Conservation (phyloP, 768 basidiomycete species). For the Pseudohyphozyma bogoriensis region DNA sequence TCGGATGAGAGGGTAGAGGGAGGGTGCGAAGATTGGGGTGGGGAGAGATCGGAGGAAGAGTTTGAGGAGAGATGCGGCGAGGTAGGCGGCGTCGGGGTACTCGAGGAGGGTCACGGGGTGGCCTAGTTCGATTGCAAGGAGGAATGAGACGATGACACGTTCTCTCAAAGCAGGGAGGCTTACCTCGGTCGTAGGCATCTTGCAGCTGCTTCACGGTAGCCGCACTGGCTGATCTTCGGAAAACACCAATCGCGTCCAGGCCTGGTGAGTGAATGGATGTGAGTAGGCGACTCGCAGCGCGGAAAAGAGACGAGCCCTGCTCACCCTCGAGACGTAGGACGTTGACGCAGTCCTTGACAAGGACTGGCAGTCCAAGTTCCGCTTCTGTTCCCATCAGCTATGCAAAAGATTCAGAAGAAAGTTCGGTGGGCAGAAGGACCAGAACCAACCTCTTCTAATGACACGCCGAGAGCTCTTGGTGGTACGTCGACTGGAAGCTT, state of each 20-base stretch:
- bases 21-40: background rate
- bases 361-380: background rate
- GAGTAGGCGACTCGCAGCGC: background rate
- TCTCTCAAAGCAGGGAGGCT: background rate
- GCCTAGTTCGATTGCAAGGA: background rate
- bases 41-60: conserved; percentile 11
- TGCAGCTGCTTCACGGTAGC: conserved; percentile 9
- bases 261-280: background rate
- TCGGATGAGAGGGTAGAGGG: background rate
- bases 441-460: conserved; percentile 2
- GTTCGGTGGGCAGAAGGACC: background rate
- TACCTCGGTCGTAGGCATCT: conserved; percentile 9
- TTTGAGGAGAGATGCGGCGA: conserved; percentile 23
- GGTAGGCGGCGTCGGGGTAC: conserved; percentile 18
- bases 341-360: conserved; percentile 17
- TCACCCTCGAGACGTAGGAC: conserved; percentile 1
- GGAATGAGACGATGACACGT: background rate
- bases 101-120: conserved; percentile 12
- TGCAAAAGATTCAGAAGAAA: too few species aligned
- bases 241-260: conserved; percentile 13
- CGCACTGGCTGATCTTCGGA: conserved; percentile 14
- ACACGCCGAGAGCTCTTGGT: background rate
- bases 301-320: background rate
- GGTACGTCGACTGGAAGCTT: background rate
- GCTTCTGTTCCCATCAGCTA: background rate